Base-by-base conservation (phyloP, 345 rosid species). In the Erodium maritimum region DNA sequence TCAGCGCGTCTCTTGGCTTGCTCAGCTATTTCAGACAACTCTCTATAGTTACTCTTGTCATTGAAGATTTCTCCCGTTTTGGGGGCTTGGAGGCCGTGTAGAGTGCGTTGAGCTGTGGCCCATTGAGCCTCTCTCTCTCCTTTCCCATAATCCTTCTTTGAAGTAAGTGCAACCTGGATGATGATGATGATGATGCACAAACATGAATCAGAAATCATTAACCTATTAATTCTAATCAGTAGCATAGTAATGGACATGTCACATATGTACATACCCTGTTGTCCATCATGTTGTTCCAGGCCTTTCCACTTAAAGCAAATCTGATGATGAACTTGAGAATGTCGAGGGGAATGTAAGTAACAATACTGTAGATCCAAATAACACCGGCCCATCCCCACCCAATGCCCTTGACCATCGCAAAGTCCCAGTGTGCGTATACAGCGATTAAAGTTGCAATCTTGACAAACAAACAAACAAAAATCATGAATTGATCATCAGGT, bases 1-100 rank as follows among this genome's bases (percentile, higher is more conserved):
- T 91, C 96, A 11, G 98, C 96, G 5, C 95, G 84, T 66, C 78
- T 80, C 75, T 75, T 88, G 56, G 98, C 98, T 56, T 88, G 98
- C 58, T 88, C 98, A 11, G 93, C 98, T 14, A 91, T 80, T 66
- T 88, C 90, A 12, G 90, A 78, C 54, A 88, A 70, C 61, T 86
- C 98, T 55, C 82, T 65, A 76, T 79, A 79, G 70, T 67, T 86
- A 70, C 50, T 86, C 57, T 77, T 82, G 10, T 83, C 91, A 42
- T 64, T 68, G 62, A 84, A 79, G 52, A 81, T 67, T 5, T 81
- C 88, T 9, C 77, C 46, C 13, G 69, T 58, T 50, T 77, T 76
- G 0, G 88, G 75, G 25, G 84, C 70, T 48, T 87, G 87, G 55
- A 87, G 77, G 50, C 95, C 97, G 1, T 82, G 93, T 1, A 84